Conservation (phyloP, 2,329 filamentous ascomycete genomes). For the Diaporthe helianthi region DNA sequence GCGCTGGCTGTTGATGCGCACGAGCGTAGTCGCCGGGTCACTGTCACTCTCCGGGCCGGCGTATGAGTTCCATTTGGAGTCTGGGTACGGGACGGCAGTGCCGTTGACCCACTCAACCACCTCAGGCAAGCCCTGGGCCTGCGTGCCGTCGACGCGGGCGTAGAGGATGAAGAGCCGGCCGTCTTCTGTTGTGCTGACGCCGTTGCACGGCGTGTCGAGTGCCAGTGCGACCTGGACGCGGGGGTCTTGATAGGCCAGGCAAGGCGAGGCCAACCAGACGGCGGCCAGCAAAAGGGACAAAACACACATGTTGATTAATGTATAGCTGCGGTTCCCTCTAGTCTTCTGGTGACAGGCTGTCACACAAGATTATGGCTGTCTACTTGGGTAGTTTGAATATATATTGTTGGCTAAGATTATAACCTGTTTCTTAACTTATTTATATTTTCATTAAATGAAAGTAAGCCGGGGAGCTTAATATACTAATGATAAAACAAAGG, state of each 20-base stretch:
- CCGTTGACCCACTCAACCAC: slow-evolving; percentile 33
- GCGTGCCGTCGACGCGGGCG: slow-evolving; percentile 33
- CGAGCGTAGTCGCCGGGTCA: slow-evolving; percentile 17
- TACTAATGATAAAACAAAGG: too few relatives aligned
- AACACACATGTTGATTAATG: slow-evolving; percentile 2
- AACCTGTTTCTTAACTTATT: too few relatives aligned
- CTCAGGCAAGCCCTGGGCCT: slow-evolving; percentile 28
- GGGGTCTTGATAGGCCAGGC: slow-evolving; percentile 20
- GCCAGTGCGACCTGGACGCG: slow-evolving; percentile 26
- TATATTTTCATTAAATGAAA: too few relatives aligned
- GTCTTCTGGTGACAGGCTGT: neutral
- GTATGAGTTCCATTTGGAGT: slow-evolving; percentile 32
- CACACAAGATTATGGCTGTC: neutral
- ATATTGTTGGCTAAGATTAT: too few relatives aligned
- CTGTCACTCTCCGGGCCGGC: slow-evolving; percentile 1
- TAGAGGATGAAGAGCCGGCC: slow-evolving; percentile 33
- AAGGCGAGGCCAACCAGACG: neutral
- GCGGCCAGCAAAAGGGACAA: neutral
- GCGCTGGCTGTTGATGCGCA: slow-evolving; percentile 27
- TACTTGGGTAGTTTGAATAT: too few relatives aligned
- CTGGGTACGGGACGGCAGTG: slow-evolving; percentile 26
- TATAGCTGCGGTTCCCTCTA: too few relatives aligned
- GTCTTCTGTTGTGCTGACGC: slow-evolving; percentile 24
- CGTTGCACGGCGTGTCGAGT: slow-evolving; percentile 31
- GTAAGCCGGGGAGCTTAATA: too few relatives aligned